phyloP scores from a whole-genome alignment of 495 filamentous ascomycete genomes.

The Astrocystis sublimbata region DNA sequence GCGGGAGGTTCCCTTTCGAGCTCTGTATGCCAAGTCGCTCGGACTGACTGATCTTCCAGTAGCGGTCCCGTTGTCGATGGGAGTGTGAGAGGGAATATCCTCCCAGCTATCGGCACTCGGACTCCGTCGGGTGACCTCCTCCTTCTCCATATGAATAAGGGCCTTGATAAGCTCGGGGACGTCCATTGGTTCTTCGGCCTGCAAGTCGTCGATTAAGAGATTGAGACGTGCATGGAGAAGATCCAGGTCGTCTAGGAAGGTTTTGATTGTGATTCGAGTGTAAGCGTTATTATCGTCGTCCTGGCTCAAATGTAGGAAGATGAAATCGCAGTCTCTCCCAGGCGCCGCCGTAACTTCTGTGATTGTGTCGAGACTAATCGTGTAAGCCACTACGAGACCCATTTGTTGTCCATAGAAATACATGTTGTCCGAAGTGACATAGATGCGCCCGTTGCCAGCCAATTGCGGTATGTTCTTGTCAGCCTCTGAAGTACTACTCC shows the following conservation, averaged over 20 bases:
- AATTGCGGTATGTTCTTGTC: constrained; percentile 39
- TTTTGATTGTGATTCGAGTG: constrained; percentile 79
- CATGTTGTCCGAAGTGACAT: constrained; percentile 79
- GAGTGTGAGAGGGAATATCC: constrained; percentile 68
- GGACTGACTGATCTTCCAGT: constrained; percentile 43
- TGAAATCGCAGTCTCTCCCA: constrained; percentile 88
- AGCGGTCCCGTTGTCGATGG: constrained; percentile 57
- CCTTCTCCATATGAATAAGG: constrained; percentile 61
- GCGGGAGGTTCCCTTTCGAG: constrained; percentile 51
- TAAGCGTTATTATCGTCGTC: constrained; percentile 61
- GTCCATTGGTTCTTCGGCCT: constrained; percentile 62
- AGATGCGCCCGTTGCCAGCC: constrained; percentile 72
- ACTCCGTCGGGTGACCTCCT: constrained; percentile 56
- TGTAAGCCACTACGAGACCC: constrained; percentile 84
- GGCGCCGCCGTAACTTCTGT: constrained; percentile 86
- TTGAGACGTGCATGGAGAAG: constrained; percentile 82
- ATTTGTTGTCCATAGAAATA: constrained; percentile 96
- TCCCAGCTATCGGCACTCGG: constrained; percentile 93
- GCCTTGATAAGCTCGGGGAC: constrained; percentile 48
- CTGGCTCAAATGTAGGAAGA: constrained; percentile 80
- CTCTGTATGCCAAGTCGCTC: constrained; percentile 60
- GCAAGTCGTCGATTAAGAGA: constrained; percentile 75
- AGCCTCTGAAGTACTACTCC: constrained; percentile 46
- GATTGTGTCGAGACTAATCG: constrained; percentile 69
- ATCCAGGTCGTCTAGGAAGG: constrained; percentile 83